Percentiles rank a stretch among this genome's conserved stretches.
Conservation (phyloP, 1,139 yeast genomes). For the Meyerozyma carpophila region DNA sequence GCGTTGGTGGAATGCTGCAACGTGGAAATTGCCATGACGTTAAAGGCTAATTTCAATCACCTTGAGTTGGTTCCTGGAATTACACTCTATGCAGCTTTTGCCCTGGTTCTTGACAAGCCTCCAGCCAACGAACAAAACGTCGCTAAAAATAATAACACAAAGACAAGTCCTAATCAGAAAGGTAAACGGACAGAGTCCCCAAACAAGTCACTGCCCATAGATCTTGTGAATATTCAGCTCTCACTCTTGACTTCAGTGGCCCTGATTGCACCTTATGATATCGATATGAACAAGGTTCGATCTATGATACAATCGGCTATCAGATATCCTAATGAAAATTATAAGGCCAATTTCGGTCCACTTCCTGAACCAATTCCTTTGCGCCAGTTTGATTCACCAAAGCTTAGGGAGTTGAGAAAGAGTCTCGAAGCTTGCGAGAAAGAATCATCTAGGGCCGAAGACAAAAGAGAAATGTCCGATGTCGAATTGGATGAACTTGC, state of each 20-base stretch:
- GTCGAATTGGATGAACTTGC: slow-evolving; percentile 78
- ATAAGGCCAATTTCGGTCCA: slow-evolving; percentile 56
- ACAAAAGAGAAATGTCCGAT: slow-evolving; percentile 18
- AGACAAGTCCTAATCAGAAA: not conserved
- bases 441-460: slow-evolving; percentile 2
- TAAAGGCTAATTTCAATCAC: slow-evolving; percentile 73
- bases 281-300: slow-evolving; percentile 27
- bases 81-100: slow-evolving; percentile 62
- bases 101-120: slow-evolving; percentile 40
- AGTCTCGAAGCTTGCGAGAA: slow-evolving; percentile 33
- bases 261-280: slow-evolving; percentile 7
- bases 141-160: not conserved
- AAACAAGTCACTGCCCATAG: slow-evolving; percentile 15
- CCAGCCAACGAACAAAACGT: slow-evolving; percentile 4
- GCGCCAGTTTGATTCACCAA: slow-evolving; percentile 84
- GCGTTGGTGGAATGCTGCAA: slow-evolving; percentile 73
- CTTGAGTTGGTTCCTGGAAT: slow-evolving; percentile 76
- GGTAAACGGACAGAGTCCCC: not conserved
- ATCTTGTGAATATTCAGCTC: slow-evolving; percentile 21
- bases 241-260: slow-evolving; percentile 18
- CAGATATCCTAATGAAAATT: slow-evolving; percentile 28
- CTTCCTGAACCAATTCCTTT: slow-evolving; percentile 59
- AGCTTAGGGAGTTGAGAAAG: slow-evolving; percentile 56
- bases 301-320: slow-evolving; percentile 29
- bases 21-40: slow-evolving; percentile 71